Conservation (phyloP, 345 rosid species). For the Brassica cretica region DNA sequence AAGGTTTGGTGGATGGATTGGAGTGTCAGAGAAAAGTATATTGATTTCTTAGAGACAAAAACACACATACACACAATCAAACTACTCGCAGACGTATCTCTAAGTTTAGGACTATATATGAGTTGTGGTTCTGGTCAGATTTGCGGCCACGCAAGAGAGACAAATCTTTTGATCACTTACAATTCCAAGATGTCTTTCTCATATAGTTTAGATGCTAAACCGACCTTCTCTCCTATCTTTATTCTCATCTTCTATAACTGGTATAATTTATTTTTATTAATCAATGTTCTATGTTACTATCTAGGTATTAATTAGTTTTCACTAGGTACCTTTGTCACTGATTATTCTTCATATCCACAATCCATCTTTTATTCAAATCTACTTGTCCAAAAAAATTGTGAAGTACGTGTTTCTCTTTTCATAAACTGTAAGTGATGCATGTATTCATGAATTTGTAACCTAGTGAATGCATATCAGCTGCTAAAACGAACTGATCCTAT, state of each 20-base stretch:
- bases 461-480: not conserved
- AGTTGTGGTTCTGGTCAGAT: conserved; percentile 8
- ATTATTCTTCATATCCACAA: not conserved
- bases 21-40: not conserved
- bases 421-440: not conserved
- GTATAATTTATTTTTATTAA: not conserved
- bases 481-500: not conserved
- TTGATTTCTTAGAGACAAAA: conserved; percentile 8
- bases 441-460: not conserved
- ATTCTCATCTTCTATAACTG: not conserved
- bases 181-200: not conserved
- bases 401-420: not conserved
- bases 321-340: not conserved
- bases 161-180: not conserved
- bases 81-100: conserved; percentile 21
- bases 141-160: not conserved
- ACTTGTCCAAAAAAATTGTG: not conserved
- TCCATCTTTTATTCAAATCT: not conserved
- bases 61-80: conserved; percentile 17
- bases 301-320: not conserved
- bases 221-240: not conserved
- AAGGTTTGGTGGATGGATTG: not conserved
- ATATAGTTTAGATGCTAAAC: not conserved
- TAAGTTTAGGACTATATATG: too few relatives aligned
- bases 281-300: not conserved